These are phyloP conservation scores for Neophaeococcomyces mojaviensis DNA, from an alignment of 2,329 filamentous ascomycete genomes.

Conservation along the genomic window DNA sequence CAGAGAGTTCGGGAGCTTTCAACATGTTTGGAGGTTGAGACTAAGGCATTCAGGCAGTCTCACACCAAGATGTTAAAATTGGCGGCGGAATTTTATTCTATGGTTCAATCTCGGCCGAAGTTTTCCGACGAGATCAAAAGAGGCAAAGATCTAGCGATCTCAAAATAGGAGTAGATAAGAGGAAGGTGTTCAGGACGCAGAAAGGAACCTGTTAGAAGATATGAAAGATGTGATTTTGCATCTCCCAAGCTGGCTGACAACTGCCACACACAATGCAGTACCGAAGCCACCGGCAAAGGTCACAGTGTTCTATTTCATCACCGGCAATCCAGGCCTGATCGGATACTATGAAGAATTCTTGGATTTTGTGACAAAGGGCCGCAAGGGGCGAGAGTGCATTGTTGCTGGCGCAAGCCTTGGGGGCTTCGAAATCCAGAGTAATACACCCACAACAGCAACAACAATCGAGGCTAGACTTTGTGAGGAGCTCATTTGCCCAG, in stretches of 20 bases:
- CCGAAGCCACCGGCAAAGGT: background rate
- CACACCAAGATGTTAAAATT: too few relatives aligned
- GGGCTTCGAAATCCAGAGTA: background rate
- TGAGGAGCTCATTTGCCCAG: slow-evolving; percentile 6
- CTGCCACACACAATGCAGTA: background rate
- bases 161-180: too few relatives aligned
- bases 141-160: too few relatives aligned
- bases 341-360: slow-evolving; percentile 42
- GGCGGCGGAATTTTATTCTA: too few relatives aligned
- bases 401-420: background rate
- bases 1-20: too few relatives aligned
- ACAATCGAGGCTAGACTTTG: slow-evolving; percentile 11
- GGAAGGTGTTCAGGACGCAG: too few relatives aligned
- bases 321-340: slow-evolving; percentile 45
- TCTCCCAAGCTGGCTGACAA: slow-evolving; percentile 1
- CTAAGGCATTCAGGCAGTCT: too few relatives aligned
- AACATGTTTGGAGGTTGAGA: too few relatives aligned
- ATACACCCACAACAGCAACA: slow-evolving; percentile 6
- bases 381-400: background rate
- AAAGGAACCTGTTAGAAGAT: too few relatives aligned
- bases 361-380: background rate
- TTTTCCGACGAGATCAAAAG: too few relatives aligned
- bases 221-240: background rate
- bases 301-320: slow-evolving; percentile 37
- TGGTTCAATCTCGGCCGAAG: too few relatives aligned